These are phyloP conservation scores for Coccomyxa sp. DNA, from an alignment of 139 green algal species.

Conservation along the genomic window DNA sequence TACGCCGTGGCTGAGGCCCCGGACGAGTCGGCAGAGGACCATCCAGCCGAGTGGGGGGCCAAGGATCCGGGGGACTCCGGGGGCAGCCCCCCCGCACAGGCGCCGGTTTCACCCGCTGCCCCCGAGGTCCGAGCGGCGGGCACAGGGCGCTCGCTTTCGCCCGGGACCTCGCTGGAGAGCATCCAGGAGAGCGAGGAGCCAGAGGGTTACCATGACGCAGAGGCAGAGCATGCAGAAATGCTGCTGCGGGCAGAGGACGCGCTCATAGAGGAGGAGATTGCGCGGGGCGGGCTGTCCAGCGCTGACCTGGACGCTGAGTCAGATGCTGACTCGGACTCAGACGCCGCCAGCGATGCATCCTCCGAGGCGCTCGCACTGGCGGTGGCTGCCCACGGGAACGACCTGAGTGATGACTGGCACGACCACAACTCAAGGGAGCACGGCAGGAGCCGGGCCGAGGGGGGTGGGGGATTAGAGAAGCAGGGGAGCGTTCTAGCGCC, in stretches of 20 bases:
- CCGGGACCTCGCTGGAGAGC: neutral
- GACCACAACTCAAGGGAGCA: too few species aligned
- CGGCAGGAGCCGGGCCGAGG: too few species aligned
- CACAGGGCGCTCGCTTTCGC: neutral
- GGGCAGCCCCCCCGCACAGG: neutral
- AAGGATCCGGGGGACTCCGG: neutral
- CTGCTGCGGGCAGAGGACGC: neutral
- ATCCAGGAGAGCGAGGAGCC: neutral
- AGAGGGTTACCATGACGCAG: neutral
- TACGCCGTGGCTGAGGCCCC: too few species aligned
- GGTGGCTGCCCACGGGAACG: neutral
- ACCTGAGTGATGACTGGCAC: too few species aligned
- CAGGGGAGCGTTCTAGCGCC: neutral
- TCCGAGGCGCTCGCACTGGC: neutral
- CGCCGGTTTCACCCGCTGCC: neutral
- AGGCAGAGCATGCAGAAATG: neutral
- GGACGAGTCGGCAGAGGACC: neutral
- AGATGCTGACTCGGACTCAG: neutral
- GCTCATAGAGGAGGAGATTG: neutral
- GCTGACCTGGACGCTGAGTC: neutral
- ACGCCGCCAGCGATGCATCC: neutral
- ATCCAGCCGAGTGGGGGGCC: neutral
- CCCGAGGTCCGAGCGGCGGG: neutral
- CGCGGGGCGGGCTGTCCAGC: neutral
- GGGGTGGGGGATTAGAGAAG: neutral